Percentiles rank a stretch among this genome's conserved stretches.
phyloP scores from a whole-genome alignment of 2,329 filamentous ascomycete genomes.

The Colletotrichum acutatum region DNA sequence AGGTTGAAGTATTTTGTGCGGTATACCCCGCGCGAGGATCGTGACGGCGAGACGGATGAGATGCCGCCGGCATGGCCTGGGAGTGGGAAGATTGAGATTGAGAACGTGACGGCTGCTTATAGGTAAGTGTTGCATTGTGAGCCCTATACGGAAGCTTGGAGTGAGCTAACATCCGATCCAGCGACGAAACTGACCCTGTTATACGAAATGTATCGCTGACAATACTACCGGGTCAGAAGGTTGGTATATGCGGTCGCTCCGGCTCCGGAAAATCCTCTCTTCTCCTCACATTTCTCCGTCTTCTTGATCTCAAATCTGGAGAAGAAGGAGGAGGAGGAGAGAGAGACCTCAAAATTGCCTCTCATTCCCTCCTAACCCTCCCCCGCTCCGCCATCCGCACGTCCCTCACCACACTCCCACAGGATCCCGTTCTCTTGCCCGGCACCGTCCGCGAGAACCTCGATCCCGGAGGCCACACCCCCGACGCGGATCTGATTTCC shows the following conservation, averaged over 20 bases:
- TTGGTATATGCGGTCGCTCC: constrained; percentile 63
- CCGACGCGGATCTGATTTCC: constrained; percentile 51
- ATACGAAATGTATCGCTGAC: constrained; percentile 36
- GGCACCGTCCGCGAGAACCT: constrained; percentile 60
- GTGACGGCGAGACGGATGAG: constrained; percentile 2
- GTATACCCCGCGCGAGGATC: constrained; percentile 44
- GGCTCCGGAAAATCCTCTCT: constrained; percentile 65
- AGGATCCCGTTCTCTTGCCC: constrained; percentile 58
- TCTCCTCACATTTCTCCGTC: constrained; percentile 57
- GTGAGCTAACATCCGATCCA: constrained; percentile 39
- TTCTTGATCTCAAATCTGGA: constrained; percentile 52
- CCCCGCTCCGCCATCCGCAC: constrained; percentile 55
- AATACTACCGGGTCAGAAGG: constrained; percentile 52
- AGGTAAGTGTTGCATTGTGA: constrained; percentile 51
- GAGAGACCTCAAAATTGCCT: constrained; percentile 54
- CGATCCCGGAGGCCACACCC: constrained; percentile 49
- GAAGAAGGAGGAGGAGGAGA: constrained; percentile 6
- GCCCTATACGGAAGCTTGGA: constrained; percentile 59
- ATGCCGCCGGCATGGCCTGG: constrained; percentile 41
- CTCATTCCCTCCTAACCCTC: constrained; percentile 51
- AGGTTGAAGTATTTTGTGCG: constrained; percentile 45
- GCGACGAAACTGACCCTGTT: constrained; percentile 33
- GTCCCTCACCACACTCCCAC: constrained; percentile 57
- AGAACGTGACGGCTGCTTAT: constrained; percentile 42
- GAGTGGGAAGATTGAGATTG: constrained; percentile 42